Conservation (phyloP, 306 rosid genomes). For the Trichosanthes truncata region DNA sequence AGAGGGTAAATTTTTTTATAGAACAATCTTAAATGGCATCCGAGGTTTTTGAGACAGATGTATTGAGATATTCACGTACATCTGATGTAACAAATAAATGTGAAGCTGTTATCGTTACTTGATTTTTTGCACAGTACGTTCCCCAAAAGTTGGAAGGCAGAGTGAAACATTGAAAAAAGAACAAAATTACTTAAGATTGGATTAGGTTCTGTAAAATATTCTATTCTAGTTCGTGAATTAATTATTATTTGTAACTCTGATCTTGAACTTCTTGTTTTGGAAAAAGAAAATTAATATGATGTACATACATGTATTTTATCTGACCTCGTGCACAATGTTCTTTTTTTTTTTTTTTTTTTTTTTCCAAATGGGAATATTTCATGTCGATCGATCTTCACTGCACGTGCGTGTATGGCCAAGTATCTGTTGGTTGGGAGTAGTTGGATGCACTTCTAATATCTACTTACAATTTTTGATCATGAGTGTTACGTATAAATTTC, state of each 20-base stretch:
- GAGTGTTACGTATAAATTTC: too few species aligned
- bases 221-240: neutral
- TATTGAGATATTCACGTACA: conserved; percentile 7
- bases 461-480: neutral
- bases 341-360: neutral
- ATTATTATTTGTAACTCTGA: neutral
- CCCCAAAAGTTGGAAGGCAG: neutral
- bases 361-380: neutral
- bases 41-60: neutral
- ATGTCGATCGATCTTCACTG: neutral
- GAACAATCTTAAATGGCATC: neutral
- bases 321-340: neutral
- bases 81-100: neutral
- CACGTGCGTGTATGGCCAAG: too few species aligned
- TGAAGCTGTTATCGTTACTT: neutral
- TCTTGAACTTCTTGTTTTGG: neutral
- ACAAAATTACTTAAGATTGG: neutral
- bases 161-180: neutral
- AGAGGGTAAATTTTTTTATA: conserved; percentile 45
- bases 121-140: conserved; percentile 1
- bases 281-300: neutral
- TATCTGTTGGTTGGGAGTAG: too few species aligned
- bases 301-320: neutral
- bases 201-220: conserved; percentile 7
- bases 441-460: neutral